Percentiles rank a stretch among this genome's conserved stretches.
phyloP scores from a whole-genome alignment of 805 yeast species.

The Barnettozyma siamensis region DNA sequence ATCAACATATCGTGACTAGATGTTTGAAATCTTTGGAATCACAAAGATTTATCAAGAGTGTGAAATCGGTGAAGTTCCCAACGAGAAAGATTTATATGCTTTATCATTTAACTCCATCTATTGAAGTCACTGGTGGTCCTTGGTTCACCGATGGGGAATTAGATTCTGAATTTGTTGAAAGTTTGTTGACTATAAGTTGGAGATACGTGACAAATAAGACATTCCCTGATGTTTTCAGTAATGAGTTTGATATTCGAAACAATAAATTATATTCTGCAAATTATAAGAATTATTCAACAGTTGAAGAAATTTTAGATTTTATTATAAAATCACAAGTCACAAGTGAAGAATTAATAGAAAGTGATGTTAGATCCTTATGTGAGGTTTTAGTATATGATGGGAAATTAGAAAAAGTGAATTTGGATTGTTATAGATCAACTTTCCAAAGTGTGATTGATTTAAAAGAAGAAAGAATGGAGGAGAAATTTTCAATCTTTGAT shows the following conservation, averaged over 20 bases:
- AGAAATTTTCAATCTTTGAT: slow-evolving; percentile 36
- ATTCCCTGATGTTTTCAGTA: slow-evolving; percentile 62
- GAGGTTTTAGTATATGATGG: slow-evolving; percentile 87
- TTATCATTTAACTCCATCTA: slow-evolving; percentile 86
- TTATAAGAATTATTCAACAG: slow-evolving; percentile 59
- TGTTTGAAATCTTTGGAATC: slow-evolving; percentile 76
- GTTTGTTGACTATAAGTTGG: slow-evolving; percentile 81
- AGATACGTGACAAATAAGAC: slow-evolving; percentile 72
- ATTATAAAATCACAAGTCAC: slow-evolving; percentile 70
- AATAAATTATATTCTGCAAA: slow-evolving; percentile 46
- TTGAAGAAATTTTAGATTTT: slow-evolving; percentile 71
- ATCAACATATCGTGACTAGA: slow-evolving; percentile 83
- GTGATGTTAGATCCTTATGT: slow-evolving; percentile 76
- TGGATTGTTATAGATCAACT: slow-evolving; percentile 71
- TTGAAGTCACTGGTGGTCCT: slow-evolving; percentile 97
- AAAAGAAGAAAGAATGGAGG: slow-evolving; percentile 30
- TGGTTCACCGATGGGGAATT: slow-evolving; percentile 97
- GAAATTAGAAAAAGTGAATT: slow-evolving; percentile 59
- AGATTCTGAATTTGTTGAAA: slow-evolving; percentile 88
- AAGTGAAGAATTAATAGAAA: slow-evolving; percentile 66
- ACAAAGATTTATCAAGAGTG: slow-evolving; percentile 79
- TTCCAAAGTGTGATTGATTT: slow-evolving; percentile 76
- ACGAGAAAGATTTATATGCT: slow-evolving; percentile 96
- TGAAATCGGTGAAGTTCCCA: slow-evolving; percentile 87
- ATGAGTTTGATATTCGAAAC: slow-evolving; percentile 21